Conservation (phyloP, 2,329 filamentous ascomycete species). For the Didymella keratinophila region DNA sequence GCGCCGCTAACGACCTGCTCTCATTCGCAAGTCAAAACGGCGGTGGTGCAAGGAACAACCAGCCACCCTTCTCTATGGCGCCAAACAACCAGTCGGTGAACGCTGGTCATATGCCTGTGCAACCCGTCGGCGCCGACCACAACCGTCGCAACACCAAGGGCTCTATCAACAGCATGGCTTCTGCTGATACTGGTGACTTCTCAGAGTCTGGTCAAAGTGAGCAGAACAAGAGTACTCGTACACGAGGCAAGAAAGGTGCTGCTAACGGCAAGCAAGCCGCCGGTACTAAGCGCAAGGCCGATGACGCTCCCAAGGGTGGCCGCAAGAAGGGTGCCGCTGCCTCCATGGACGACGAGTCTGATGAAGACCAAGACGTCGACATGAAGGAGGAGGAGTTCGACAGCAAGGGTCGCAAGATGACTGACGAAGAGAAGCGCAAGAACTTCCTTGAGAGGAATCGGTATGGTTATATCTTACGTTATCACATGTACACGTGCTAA, state of each 20-base stretch:
- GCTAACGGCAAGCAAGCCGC: constrained; percentile 47
- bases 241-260: constrained; percentile 48
- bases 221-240: constrained; percentile 63
- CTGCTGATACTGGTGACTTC: constrained; percentile 65
- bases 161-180: constrained; percentile 66
- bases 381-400: constrained; percentile 48
- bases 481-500: too few relatives aligned
- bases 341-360: constrained; percentile 58
- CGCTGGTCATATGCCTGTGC: constrained; percentile 57
- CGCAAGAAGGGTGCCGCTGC: constrained; percentile 70
- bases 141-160: constrained; percentile 57
- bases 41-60: constrained; percentile 63
- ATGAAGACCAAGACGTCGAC: constrained; percentile 47
- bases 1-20: constrained; percentile 92
- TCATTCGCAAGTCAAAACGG: constrained; percentile 79
- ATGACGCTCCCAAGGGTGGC: constrained; percentile 73
- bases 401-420: constrained; percentile 83
- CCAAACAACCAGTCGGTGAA: constrained; percentile 50
- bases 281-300: constrained; percentile 73
- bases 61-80: constrained; percentile 58
- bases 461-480: constrained; percentile 69
- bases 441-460: constrained; percentile 97
- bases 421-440: constrained; percentile 96
- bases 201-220: constrained; percentile 75
- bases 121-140: constrained; percentile 60